phyloP scores from a whole-genome alignment of 345 rosid genomes.

The Linum usitatissimum region DNA sequence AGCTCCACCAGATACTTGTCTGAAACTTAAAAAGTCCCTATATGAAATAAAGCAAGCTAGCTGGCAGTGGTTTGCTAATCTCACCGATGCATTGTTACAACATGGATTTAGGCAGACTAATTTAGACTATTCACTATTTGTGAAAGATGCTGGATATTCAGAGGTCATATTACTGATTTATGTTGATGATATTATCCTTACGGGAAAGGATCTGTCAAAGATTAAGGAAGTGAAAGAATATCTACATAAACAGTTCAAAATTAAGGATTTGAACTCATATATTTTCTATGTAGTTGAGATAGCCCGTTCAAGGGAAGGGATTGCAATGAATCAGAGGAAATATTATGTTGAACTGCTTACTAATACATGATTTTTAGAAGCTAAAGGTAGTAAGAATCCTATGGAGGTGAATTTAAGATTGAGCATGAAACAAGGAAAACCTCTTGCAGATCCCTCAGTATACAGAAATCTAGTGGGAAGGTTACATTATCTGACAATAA shows the following conservation, averaged over 20 bases:
- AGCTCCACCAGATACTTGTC: too few relatives aligned
- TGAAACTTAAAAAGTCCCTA: not conserved
- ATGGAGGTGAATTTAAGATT: not conserved
- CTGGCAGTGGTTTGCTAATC: not conserved
- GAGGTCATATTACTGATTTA: too few relatives aligned
- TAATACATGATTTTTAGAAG: not conserved
- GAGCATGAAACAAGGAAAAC: not conserved
- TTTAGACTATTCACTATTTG: not conserved
- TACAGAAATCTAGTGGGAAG: not conserved
- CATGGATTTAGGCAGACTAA: not conserved
- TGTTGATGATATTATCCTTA: too few relatives aligned
- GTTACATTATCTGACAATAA: too few relatives aligned
- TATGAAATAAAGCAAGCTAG: not conserved
- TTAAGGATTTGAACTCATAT: too few relatives aligned
- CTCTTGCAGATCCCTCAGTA: not conserved
- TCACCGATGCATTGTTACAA: not conserved
- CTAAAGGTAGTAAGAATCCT: too few relatives aligned
- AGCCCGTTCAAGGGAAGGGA: not conserved
- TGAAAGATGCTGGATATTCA: not conserved
- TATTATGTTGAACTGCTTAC: not conserved
- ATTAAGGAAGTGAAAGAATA: too few relatives aligned
- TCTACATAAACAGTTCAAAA: too few relatives aligned
- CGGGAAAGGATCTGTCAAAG: too few relatives aligned
- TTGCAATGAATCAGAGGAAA: not conserved
- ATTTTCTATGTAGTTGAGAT: too few relatives aligned